Evolutionary conservation across 2,329 filamentous ascomycete species (phyloP).

Genomic region (Hymenoscyphus infarciens): DNA sequence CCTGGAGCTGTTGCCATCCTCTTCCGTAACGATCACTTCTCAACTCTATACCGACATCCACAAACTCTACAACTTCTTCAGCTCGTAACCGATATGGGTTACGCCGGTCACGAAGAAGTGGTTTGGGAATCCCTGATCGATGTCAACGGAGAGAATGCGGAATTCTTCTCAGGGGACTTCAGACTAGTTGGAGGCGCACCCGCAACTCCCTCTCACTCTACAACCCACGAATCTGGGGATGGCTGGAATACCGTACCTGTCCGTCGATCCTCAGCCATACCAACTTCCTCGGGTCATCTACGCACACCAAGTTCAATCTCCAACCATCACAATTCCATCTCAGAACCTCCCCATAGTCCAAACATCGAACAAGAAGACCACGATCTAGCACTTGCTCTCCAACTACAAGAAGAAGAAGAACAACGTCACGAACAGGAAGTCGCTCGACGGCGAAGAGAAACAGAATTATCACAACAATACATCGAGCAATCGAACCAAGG

Average conservation of each 20-base stretch:
- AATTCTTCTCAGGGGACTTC: slow-evolving; percentile 90
- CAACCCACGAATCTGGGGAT: slow-evolving; percentile 11
- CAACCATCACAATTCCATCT: slow-evolving; percentile 9
- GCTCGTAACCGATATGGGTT: slow-evolving; percentile 90
- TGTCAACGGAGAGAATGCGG: slow-evolving; percentile 75
- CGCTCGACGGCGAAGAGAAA: slow-evolving; percentile 62
- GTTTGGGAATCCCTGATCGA: slow-evolving; percentile 95
- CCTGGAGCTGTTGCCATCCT: slow-evolving; percentile 84
- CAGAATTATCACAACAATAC: slow-evolving; percentile 64
- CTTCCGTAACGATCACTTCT: slow-evolving; percentile 97
- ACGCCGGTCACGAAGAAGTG: slow-evolving; percentile 80
- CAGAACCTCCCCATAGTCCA: slow-evolving; percentile 23
- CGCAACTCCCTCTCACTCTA: slow-evolving; percentile 13
- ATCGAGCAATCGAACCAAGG: slow-evolving; percentile 60
- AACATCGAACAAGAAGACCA: slow-evolving; percentile 69
- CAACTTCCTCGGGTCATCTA: slow-evolving; percentile 12
- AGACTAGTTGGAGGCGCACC: slow-evolving; percentile 65
- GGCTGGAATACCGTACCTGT: slow-evolving; percentile 26
- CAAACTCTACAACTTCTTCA: slow-evolving; percentile 71
- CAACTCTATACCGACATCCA: slow-evolving; percentile 87
- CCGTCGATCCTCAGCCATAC: slow-evolving; percentile 6
- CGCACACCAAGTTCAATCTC: slow-evolving; percentile 11
- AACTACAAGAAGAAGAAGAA: slow-evolving; percentile 93
- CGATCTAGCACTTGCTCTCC: slow-evolving; percentile 81
- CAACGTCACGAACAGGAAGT: slow-evolving; percentile 63